These are phyloP conservation scores for Digitaria exilis DNA, from an alignment of 202 grass and related monocot species.

Conservation along the genomic window DNA sequence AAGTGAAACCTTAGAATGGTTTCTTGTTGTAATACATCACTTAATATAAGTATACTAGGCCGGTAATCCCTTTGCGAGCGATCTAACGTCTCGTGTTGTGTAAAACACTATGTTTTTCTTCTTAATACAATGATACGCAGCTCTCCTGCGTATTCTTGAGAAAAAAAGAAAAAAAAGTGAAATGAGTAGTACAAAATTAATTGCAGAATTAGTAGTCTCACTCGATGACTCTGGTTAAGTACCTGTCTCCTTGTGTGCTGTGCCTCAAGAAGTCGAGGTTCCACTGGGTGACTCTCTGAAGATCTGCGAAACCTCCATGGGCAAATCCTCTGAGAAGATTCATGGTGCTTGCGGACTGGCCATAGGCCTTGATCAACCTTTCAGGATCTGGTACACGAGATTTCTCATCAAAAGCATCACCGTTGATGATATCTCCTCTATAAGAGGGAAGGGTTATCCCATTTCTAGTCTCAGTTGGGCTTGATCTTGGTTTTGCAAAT, in stretches of 20 bases:
- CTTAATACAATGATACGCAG: no score
- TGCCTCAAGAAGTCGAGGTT: conserved; percentile 69
- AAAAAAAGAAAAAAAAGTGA: not conserved
- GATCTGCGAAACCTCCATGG: conserved; percentile 65
- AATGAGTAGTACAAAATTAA: conserved; percentile 19
- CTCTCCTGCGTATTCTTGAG: no score
- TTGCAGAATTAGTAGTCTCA: not conserved
- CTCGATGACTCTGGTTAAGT: not conserved
- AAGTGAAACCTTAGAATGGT: no score
- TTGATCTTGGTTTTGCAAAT: conserved; percentile 84
- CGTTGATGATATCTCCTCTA: conserved; percentile 77
- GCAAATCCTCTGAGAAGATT: conserved; percentile 83
- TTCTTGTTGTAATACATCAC: no score
- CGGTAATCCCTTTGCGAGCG: no score
- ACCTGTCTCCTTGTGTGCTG: conserved; percentile 68
- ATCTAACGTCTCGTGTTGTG: no score
- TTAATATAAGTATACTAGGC: no score
- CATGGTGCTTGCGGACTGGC: conserved; percentile 71
- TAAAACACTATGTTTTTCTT: no score
- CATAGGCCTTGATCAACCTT: conserved; percentile 65
- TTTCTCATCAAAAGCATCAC: conserved; percentile 64
- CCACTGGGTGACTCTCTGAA: conserved; percentile 73
- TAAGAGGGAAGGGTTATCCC: conserved; percentile 68
- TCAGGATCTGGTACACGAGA: conserved; percentile 65
- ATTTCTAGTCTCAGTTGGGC: conserved; percentile 55